A percentile compares a stretch with the other conserved stretches of the same genome.
Conservation (phyloP, 495 filamentous ascomycete species). For the Talaromyces thailandensis region DNA sequence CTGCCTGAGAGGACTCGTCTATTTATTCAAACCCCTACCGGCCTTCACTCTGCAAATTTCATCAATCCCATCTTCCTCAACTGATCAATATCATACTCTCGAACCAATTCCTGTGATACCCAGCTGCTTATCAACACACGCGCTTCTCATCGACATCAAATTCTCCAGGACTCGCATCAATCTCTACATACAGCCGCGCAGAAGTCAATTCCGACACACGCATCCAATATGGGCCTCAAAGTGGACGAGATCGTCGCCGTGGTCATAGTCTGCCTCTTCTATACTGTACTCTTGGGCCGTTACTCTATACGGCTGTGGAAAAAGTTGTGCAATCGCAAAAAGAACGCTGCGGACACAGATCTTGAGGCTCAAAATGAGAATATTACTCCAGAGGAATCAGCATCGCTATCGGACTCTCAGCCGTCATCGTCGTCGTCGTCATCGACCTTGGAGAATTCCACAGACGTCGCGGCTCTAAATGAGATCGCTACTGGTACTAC, state of each 20-base stretch:
- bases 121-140: not conserved
- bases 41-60: not conserved
- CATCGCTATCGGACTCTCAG: no score
- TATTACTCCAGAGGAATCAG: not conserved
- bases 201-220: not conserved
- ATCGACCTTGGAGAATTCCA: not conserved
- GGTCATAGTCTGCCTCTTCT: not conserved
- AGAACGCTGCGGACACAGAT: not conserved
- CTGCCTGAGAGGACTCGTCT: not conserved
- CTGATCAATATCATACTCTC: not conserved
- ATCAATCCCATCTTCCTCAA: not conserved
- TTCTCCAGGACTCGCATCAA: not conserved
- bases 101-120: not conserved
- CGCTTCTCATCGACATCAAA: no score
- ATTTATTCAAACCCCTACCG: not conserved
- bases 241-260: not conserved
- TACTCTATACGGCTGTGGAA: not conserved
- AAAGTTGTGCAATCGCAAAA: not conserved
- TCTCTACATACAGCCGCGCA: not conserved
- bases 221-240: not conserved
- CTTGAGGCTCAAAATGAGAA: not conserved
- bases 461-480: not conserved
- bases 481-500: not conserved
- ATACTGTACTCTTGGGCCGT: not conserved
- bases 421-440: not conserved